These are phyloP conservation scores for Scutellaria baicalensis DNA, from an alignment of 257 asterid genomes.

Conservation along the genomic window DNA sequence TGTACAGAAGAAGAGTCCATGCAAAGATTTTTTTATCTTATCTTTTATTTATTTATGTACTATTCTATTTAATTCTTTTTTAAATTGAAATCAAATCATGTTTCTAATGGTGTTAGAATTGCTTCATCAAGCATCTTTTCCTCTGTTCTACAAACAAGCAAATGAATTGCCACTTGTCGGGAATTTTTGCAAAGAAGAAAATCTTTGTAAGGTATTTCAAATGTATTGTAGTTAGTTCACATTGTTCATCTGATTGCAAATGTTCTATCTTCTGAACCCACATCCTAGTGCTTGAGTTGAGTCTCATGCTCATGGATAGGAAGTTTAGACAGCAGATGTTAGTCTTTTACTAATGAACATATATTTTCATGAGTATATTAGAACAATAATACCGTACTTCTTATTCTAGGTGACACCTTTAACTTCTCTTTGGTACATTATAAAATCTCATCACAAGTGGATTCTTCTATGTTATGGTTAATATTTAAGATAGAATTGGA, in stretches of 20 bases:
- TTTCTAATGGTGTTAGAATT: neutral
- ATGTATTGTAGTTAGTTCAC: neutral
- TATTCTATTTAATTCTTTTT: neutral
- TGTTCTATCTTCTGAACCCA: neutral
- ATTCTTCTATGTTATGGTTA: neutral
- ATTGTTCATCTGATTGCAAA: neutral
- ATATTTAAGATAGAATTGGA: no score
- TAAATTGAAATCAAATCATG: neutral
- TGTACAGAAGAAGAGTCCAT: conserved; percentile 20
- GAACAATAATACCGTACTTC: neutral
- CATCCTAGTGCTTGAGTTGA: neutral
- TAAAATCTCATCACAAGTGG: neutral
- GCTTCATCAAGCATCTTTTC: neutral
- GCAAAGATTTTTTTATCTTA: neutral
- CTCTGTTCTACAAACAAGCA: neutral
- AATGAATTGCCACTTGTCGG: neutral
- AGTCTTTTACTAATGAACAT: neutral
- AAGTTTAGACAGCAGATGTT: neutral
- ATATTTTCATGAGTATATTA: neutral
- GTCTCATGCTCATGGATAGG: neutral
- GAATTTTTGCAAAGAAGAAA: neutral
- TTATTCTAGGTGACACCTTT: neutral
- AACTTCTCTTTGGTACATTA: neutral
- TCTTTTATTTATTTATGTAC: neutral
- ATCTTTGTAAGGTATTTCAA: neutral